phyloP scores from a whole-genome alignment of 2,329 filamentous ascomycete species.

The Botryotinia calthae region DNA sequence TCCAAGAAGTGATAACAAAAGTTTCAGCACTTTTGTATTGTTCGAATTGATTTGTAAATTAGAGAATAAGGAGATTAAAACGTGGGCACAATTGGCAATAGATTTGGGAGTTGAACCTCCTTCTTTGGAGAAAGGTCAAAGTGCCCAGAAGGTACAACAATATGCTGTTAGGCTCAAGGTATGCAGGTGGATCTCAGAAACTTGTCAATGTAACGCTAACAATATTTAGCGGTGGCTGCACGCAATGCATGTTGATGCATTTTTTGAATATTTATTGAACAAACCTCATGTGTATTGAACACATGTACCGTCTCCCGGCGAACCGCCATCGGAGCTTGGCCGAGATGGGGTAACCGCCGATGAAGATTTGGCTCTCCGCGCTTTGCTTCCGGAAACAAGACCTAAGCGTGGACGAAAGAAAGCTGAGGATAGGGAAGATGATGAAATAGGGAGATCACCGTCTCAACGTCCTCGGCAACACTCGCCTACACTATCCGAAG shows the following conservation, averaged over 20 bases:
- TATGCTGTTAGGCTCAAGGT: slow-evolving; percentile 92
- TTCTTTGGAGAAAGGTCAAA: slow-evolving; percentile 77
- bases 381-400: slow-evolving; percentile 73
- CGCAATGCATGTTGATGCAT: slow-evolving; percentile 91
- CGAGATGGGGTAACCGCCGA: slow-evolving; percentile 82
- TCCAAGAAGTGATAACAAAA: slow-evolving; percentile 84
- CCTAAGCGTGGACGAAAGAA: slow-evolving; percentile 62
- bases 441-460: slow-evolving; percentile 52
- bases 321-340: slow-evolving; percentile 60
- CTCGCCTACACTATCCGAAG: slow-evolving; percentile 48
- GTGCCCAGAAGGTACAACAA: slow-evolving; percentile 89
- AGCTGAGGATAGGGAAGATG: slow-evolving; percentile 54
- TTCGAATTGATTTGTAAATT: slow-evolving; percentile 77
- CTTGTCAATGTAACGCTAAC: slow-evolving; percentile 25
- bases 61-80: slow-evolving; percentile 81
- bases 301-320: slow-evolving; percentile 64
- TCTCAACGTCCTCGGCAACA: slow-evolving; percentile 63
- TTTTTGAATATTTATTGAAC: slow-evolving; percentile 84
- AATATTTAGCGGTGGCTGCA: slow-evolving; percentile 81
- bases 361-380: slow-evolving; percentile 84
- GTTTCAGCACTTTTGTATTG: slow-evolving; percentile 73
- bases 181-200: slow-evolving; percentile 32
- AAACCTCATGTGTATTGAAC: slow-evolving; percentile 78
- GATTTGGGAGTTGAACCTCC: slow-evolving; percentile 87
- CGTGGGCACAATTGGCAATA: slow-evolving; percentile 84